Conservation (phyloP, 2,329 filamentous ascomycete genomes). For the Coleophoma eucalyptorum region DNA sequence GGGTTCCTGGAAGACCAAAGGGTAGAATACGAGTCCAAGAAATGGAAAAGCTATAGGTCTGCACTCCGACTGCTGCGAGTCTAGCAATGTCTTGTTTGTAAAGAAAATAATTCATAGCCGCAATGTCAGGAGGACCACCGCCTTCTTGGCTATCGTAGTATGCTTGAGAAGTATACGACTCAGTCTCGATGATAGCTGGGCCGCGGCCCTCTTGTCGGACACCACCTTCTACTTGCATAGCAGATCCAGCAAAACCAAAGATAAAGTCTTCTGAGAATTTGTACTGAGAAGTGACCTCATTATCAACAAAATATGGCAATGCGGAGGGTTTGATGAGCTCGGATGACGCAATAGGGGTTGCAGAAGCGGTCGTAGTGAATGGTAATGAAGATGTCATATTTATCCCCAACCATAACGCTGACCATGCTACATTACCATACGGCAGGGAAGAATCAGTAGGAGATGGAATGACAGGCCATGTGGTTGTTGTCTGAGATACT, state of each 20-base stretch:
- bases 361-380: not conserved
- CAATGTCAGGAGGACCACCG: constrained; percentile 33
- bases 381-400: not conserved
- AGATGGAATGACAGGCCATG: not conserved
- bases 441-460: not conserved
- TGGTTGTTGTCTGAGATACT: not conserved
- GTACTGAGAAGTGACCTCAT: constrained; percentile 3
- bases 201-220: constrained; percentile 35
- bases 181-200: constrained; percentile 34
- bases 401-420: not conserved
- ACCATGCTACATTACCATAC: not conserved
- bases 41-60: constrained; percentile 46
- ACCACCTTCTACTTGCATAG: constrained; percentile 39
- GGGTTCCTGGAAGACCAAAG: constrained; percentile 42
- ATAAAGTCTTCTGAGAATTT: constrained; percentile 37
- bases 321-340: not conserved
- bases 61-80: constrained; percentile 43
- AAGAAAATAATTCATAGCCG: constrained; percentile 45
- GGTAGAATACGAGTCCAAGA: constrained; percentile 46
- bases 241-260: constrained; percentile 41
- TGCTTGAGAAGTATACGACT: constrained; percentile 58
- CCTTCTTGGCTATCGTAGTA: constrained; percentile 77
- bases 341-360: not conserved
- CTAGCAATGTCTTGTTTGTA: constrained; percentile 51
- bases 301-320: not conserved